Conservation (phyloP, 2,329 filamentous ascomycete genomes). For the Fusarium lyarnte region DNA sequence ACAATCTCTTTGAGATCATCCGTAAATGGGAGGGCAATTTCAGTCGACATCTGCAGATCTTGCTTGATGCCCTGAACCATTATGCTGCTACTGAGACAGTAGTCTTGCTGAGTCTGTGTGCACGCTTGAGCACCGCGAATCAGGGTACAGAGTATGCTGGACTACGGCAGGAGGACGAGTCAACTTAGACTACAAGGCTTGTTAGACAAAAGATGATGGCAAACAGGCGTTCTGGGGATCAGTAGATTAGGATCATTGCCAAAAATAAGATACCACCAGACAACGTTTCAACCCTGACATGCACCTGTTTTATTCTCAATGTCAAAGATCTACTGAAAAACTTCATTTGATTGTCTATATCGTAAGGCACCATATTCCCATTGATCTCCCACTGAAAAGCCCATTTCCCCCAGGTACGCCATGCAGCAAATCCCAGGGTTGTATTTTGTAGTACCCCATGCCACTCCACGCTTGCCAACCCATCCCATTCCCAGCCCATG, state of each 20-base stretch:
- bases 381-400: slow-evolving; percentile 3
- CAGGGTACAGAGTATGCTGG: slow-evolving; percentile 76
- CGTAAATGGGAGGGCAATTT: slow-evolving; percentile 95
- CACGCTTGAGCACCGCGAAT: slow-evolving; percentile 81
- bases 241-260: slow-evolving; percentile 28
- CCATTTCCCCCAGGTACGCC: slow-evolving; percentile 11
- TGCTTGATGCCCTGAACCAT: slow-evolving; percentile 95
- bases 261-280: slow-evolving; percentile 41
- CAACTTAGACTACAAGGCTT: slow-evolving; percentile 21
- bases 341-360: slow-evolving; percentile 28
- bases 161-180: slow-evolving; percentile 67
- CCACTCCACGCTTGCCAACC: slow-evolving; percentile 31
- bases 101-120: slow-evolving; percentile 88
- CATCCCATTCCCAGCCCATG: slow-evolving; percentile 20
- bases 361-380: background rate
- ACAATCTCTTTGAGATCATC: slow-evolving; percentile 86
- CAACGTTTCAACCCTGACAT: slow-evolving; percentile 15
- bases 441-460: slow-evolving; percentile 35
- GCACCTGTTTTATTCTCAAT: background rate
- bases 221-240: slow-evolving; percentile 36
- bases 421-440: slow-evolving; percentile 22
- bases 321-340: background rate
- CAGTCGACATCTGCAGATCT: slow-evolving; percentile 87
- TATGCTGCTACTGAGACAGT: slow-evolving; percentile 98
- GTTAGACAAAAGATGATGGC: background rate